Conservation (phyloP, 2,329 filamentous ascomycete genomes). For the Aspergillus quadricinctus region DNA sequence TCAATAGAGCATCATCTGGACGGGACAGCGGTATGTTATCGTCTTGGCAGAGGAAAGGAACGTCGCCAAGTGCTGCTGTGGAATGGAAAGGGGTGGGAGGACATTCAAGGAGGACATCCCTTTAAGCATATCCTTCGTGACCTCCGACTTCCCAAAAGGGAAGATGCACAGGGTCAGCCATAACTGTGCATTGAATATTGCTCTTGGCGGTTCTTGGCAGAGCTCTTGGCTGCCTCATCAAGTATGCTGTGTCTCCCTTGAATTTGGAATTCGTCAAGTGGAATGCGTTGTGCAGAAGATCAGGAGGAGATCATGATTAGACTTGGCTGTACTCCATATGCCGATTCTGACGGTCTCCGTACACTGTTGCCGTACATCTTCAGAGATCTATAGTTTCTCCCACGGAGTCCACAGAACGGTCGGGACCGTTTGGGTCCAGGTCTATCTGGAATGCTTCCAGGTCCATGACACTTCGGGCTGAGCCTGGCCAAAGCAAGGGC, state of each 20-base stretch:
- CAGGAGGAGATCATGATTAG: not conserved
- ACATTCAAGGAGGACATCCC: not conserved
- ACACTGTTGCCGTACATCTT: not conserved
- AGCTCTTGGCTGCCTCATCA: slow-evolving; percentile 16
- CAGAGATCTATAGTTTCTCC: not conserved
- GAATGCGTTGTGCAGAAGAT: slow-evolving; percentile 5
- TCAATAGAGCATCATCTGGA: not conserved
- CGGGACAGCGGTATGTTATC: not conserved
- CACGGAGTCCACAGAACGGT: not conserved
- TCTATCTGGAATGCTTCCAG: not conserved
- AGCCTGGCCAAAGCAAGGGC: slow-evolving; percentile 6
- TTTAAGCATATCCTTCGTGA: not conserved
- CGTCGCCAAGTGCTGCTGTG: slow-evolving; percentile 22
- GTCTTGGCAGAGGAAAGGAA: slow-evolving; percentile 3
- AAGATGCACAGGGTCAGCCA: slow-evolving; percentile 7
- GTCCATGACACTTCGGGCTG: not conserved
- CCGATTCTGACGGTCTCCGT: not conserved
- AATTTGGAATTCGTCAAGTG: not conserved
- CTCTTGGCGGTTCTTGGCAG: slow-evolving; percentile 20
- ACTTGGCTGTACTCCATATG: not conserved
- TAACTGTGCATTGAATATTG: slow-evolving; percentile 1
- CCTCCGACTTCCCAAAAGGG: slow-evolving; percentile 2
- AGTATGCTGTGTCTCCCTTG: slow-evolving; percentile 8
- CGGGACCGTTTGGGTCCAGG: not conserved
- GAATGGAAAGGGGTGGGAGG: slow-evolving; percentile 10